These are phyloP conservation scores for Fraxinus paxiana DNA, from an alignment of 305 asterid species.

Conservation along the genomic window DNA sequence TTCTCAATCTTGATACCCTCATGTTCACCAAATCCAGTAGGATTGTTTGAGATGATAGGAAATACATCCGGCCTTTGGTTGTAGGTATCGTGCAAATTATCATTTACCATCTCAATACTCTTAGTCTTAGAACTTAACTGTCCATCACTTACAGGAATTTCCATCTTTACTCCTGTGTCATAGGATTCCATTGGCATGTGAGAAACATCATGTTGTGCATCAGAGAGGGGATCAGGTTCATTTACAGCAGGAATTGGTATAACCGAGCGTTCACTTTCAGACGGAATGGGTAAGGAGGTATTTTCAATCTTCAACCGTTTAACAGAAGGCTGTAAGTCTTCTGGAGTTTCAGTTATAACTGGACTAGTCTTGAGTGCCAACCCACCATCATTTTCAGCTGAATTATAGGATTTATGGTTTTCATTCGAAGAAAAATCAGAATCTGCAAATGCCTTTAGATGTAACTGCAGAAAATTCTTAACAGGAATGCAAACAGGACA, in stretches of 20 bases:
- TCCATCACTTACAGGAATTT: constrained; percentile 42
- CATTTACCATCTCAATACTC: constrained; percentile 39
- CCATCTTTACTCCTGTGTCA: constrained; percentile 49
- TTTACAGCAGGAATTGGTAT: constrained; percentile 37
- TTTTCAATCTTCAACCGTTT: constrained; percentile 79
- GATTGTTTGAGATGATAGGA: constrained; percentile 37
- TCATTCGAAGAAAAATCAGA: constrained; percentile 45
- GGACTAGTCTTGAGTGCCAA: constrained; percentile 34
- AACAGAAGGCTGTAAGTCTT: constrained; percentile 59
- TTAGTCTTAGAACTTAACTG: constrained; percentile 48
- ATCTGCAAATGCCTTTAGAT: constrained; percentile 42
- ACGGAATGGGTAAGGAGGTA: constrained; percentile 37
- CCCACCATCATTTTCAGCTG: constrained; percentile 46
- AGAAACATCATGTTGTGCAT: constrained; percentile 33
- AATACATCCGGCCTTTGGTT: constrained; percentile 38
- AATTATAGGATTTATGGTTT: constrained; percentile 43
- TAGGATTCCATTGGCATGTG: constrained; percentile 44
- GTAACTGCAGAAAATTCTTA: constrained; percentile 53
- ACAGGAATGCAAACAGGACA: constrained; percentile 94
- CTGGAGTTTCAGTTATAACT: constrained; percentile 45
- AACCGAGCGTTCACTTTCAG: constrained; percentile 42
- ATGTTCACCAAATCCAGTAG: constrained; percentile 41
- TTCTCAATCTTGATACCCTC: constrained; percentile 55
- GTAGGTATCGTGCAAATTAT: constrained; percentile 39
- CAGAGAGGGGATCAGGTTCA: constrained; percentile 36